Conservation (phyloP, 306 rosid genomes). For the Senna siamea region DNA sequence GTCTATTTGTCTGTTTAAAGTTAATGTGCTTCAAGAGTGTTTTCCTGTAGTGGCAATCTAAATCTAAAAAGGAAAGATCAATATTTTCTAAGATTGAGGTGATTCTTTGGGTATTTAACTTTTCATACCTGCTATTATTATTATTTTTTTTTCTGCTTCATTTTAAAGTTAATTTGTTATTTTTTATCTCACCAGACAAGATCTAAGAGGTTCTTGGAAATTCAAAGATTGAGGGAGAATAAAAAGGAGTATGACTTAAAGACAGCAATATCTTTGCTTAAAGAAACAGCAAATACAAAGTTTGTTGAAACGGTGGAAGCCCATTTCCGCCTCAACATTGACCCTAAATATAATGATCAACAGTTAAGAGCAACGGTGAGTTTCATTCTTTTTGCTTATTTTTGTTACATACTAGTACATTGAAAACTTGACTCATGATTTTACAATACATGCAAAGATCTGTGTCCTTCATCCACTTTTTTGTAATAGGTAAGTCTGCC, state of each 20-base stretch:
- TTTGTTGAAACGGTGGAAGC: constrained; percentile 94
- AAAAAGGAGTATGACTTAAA: constrained; percentile 82
- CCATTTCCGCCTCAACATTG: constrained; percentile 98
- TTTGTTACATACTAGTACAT: constrained; percentile 10
- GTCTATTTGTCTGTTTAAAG: not conserved
- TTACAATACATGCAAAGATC: constrained; percentile 8
- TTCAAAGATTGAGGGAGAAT: constrained; percentile 84
- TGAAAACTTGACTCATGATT: constrained; percentile 25
- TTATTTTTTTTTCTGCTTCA: not conserved
- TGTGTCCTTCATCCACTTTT: constrained; percentile 17
- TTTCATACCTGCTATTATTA: not conserved
- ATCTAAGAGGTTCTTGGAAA: constrained; percentile 95
- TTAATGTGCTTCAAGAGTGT: constrained; percentile 7
- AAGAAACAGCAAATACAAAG: constrained; percentile 70
- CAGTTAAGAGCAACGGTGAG: constrained; percentile 97
- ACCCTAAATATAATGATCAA: constrained; percentile 96
- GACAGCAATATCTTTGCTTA: constrained; percentile 76
- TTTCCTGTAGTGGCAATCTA: not conserved
- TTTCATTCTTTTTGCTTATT: constrained; percentile 38
- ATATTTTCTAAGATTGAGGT: not conserved
- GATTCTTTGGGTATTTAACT: constrained; percentile 11
- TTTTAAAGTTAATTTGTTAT: constrained; percentile 25
- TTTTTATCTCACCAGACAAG: constrained; percentile 58
- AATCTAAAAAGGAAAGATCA: not conserved
- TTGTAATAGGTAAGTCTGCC: constrained; percentile 83